Conservation (phyloP, 306 rosid species). For the Vigna hirtella region DNA sequence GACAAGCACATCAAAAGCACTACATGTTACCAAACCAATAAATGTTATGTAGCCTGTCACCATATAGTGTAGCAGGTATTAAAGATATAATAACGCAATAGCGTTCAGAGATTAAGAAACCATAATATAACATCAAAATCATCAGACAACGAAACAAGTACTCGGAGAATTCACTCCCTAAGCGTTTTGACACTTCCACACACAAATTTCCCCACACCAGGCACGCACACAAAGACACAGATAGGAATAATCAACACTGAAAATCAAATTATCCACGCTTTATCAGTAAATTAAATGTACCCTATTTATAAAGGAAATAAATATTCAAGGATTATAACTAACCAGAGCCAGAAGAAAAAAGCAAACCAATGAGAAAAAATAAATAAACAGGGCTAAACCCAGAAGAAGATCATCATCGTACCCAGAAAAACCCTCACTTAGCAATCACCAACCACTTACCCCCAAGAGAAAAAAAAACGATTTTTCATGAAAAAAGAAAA, state of each 20-base stretch:
- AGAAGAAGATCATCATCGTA: constrained; percentile 44
- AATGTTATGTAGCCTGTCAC: not conserved
- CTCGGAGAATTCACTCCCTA: constrained; percentile 4
- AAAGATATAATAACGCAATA: constrained; percentile 2
- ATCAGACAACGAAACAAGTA: not conserved
- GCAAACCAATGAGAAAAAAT: not conserved
- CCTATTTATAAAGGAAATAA: constrained; percentile 9
- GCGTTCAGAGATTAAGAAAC: constrained; percentile 12
- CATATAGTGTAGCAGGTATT: constrained; percentile 11
- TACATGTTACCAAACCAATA: not conserved
- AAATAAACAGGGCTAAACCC: constrained; percentile 4
- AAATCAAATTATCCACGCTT: not conserved
- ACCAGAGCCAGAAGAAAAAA: not conserved
- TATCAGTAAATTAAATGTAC: constrained; percentile 20
- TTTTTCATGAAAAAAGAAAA: not conserved
- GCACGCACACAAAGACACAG: not conserved
- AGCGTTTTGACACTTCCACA: not conserved
- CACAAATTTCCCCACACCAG: not conserved
- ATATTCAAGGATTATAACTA: not conserved
- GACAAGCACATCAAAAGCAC: constrained; percentile 17
- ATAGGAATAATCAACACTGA: constrained; percentile 14
- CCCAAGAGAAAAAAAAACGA: not conserved
- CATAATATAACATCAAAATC: constrained; percentile 1
- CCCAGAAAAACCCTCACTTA: constrained; percentile 13
- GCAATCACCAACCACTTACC: constrained; percentile 17